A percentile compares a stretch with the other conserved stretches of the same genome.
Evolutionary conservation across 23 red algal genomes (phyloP).

Genomic region (Agarophyton chilense): DNA sequence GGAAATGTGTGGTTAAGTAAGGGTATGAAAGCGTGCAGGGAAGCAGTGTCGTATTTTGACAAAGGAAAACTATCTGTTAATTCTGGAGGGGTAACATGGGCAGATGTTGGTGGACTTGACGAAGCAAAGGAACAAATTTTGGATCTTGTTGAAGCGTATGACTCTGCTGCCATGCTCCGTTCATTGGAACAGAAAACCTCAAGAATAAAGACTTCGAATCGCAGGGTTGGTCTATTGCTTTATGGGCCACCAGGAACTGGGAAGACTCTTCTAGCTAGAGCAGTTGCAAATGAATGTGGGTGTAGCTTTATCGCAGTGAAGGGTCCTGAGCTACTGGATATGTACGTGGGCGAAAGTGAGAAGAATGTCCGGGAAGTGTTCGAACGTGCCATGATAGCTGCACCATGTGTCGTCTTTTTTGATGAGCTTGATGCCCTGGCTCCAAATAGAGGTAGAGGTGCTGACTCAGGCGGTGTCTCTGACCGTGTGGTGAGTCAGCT

Average conservation of each 20-base stretch:
- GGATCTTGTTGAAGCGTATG: slow-evolving; percentile 17
- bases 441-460: slow-evolving; percentile 52
- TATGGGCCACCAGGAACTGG: slow-evolving; percentile 93
- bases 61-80: slow-evolving; percentile 36
- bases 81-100: slow-evolving; percentile 47
- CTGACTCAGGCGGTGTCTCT: slow-evolving; percentile 71
- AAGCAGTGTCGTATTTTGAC: slow-evolving; percentile 36
- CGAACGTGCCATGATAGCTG: slow-evolving; percentile 61
- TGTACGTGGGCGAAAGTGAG: slow-evolving; percentile 92
- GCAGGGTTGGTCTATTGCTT: slow-evolving; percentile 82
- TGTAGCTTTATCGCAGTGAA: slow-evolving; percentile 83
- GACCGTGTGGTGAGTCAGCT: slow-evolving; percentile 80
- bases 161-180: neutral
- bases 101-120: slow-evolving; percentile 50
- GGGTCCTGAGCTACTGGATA: slow-evolving; percentile 78
- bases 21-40: slow-evolving; percentile 35
- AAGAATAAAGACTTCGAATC: neutral
- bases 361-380: slow-evolving; percentile 85
- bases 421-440: slow-evolving; percentile 99
- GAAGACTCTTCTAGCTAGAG: slow-evolving; percentile 85
- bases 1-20: neutral
- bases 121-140: slow-evolving; percentile 46
- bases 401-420: slow-evolving; percentile 88
- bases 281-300: slow-evolving; percentile 73
- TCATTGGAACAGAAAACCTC: neutral